Base-by-base conservation (phyloP, 2,329 filamentous ascomycete species). In the Pseudogymnoascus sp. region DNA sequence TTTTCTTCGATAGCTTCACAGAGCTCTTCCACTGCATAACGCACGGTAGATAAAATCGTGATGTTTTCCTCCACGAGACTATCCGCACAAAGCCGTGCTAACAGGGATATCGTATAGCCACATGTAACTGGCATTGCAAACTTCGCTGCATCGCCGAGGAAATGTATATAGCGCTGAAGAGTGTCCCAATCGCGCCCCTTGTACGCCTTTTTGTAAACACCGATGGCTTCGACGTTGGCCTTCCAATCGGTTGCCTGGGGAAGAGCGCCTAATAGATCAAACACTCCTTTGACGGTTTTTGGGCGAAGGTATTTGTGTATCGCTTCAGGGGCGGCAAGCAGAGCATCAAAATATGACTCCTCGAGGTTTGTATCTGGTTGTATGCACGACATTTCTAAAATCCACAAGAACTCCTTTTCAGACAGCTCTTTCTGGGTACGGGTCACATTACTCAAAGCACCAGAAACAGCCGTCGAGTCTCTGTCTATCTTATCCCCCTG, bases 41-140 rank as follows among this genome's bases (percentile, higher is more conserved):
- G 78, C 62, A 78, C 78, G 11, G 68, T 71, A 7, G 69, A 69
- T 5, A 80, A 69, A 1, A 84, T 64, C 19, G 78, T 77, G 13
- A 76, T 72, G 62, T 77, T 78, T 61, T 78, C 74, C 2, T 79
- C 72, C 7, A 86, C 71, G 5, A 84, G 67, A 19, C 73, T 78
- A 69, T 88, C 85, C 63, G 84, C 77, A 41, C 81, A 79, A 73
- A 88, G 79, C 4, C 82, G 79, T 31, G 87, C 71, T 7, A 87
- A 75, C 11, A 81, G 74, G 54, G 79, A 77, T 14, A 79, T 74
- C 5, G 79, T 76, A 67, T 78, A 78, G 19, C 61, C 63, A 64
- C 68, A 70, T 14, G 67, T 61, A 57, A 65, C 34, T 41, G 66
- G 63, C 21, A 66, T 62, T n/a, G 73, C 37, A 13, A 60, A 75